Base-by-base conservation (phyloP, 1,284 basidiomycete species). In the Puccinia triticina region DNA sequence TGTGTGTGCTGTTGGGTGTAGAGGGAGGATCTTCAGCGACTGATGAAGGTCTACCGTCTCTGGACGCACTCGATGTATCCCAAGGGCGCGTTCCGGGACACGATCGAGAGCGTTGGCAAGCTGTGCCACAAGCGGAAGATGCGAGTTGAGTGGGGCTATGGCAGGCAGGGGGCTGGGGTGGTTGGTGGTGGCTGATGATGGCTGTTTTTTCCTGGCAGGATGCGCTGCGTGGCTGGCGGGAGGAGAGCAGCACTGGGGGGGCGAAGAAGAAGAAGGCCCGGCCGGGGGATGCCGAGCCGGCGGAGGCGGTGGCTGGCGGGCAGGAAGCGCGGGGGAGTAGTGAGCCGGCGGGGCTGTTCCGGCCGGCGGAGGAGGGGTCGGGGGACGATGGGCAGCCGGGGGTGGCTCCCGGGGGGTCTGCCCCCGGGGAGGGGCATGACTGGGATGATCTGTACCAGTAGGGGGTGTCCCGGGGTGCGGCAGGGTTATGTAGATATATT, bases 31-130 rank as follows among this genome's bases (percentile, higher is more conserved):
- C 89, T 98, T 53, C 90, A 91, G 84, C 89, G 92, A 48, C 87
- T 97, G 23, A 88, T 97, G 78, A 91, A 92, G 84, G 88, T 93
- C 77, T 97, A 97, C 86, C 94, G 94, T 85, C 92, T 95, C 85
- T 98, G 95, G 95, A 90, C 94, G 1, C 95, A 97, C 87, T 90
- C 90, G 84, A 90, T 98, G 90, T 95, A 92, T 86, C 95, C 95
- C 2, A 94, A 93, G 86, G 92, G 90, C 11, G 91, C 92, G 75
- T 96, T 97, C 87, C 89, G 89, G 69, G 94, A 96, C 86, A 96
- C 94, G 0, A 90, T 95, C 10, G 88, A 90, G 48, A 90, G 92
- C 2, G 90, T 96, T 7, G 95, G 97, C 88, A 93, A 92, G 84
- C 87, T 96, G 2, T 96, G 94, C 86, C 92, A 93, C 84, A 91